phyloP scores from a whole-genome alignment of 768 basidiomycete genomes.

The Suillus americanus region DNA sequence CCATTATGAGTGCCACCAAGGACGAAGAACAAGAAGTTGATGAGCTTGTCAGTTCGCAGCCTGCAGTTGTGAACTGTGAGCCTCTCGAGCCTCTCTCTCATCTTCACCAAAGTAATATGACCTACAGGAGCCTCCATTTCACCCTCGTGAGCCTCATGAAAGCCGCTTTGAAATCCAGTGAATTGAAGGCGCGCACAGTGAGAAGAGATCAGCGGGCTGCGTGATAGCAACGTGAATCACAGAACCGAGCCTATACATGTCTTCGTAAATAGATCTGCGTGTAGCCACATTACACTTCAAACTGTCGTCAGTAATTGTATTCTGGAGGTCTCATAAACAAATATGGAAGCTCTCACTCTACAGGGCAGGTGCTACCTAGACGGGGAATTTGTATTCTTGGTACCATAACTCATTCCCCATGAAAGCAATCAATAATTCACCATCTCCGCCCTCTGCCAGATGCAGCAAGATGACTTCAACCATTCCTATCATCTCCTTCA shows the following conservation, averaged over 20 bases:
- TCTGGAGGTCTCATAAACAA: too few relatives aligned
- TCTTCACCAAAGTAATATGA: neutral
- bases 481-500: neutral
- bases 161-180: too few relatives aligned
- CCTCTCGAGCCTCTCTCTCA: neutral
- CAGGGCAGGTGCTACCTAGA: neutral
- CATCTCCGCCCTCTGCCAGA: neutral
- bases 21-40: neutral
- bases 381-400: neutral
- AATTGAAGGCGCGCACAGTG: too few relatives aligned
- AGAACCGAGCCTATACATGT: too few relatives aligned
- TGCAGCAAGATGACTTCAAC: constrained; percentile 6
- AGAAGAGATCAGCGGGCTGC: too few relatives aligned
- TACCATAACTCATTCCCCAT: neutral
- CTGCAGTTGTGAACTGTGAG: neutral
- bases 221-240: too few relatives aligned
- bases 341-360: too few relatives aligned
- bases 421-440: neutral
- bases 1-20: neutral
- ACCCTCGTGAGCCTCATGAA: too few relatives aligned
- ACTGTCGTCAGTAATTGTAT: too few relatives aligned
- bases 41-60: neutral
- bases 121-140: neutral
- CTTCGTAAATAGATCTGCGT: too few relatives aligned
- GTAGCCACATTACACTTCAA: too few relatives aligned